Evolutionary conservation across 1,284 basidiomycete genomes (phyloP), one percentile per base, ranked within the genome.

Genomic region (Takashimella koratensis): DNA sequence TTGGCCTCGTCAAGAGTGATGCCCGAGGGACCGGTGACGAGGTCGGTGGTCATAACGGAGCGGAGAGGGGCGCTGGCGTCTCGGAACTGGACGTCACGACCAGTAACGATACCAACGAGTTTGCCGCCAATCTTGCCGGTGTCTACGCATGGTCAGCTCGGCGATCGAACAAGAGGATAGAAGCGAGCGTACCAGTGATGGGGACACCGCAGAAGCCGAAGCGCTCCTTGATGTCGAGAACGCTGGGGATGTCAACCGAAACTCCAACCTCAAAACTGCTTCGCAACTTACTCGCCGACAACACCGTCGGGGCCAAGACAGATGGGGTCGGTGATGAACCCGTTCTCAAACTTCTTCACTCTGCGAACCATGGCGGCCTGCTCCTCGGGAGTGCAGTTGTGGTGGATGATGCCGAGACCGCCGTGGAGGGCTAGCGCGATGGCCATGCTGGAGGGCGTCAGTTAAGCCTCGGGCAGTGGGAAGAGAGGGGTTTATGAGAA

Each of bases 331-430:
- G 90, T 85, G 76, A 98, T 99, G 80, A 98, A 98, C 8, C 96
- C 96, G 74, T 98, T 98, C 78, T 98, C 94, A 75, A 92, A 92
- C 71, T 94, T 89, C 79, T 99, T 99, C 52, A 98, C 95, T 57
- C 90, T 89, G 63, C 92, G 86, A 63, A 98, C 92, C 91, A 98
- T 98, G 47, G 86, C 85, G 4, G 95, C 96, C 79, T 99, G 96
- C 20, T 86, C 84, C 58, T 85, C 84, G 1, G 94, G 71, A 5
- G 89, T 75, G 77, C 97, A 92, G 77, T 98, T 99, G 79, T 98
- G 93, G 78, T 99, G 95, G 69, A 98, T 98, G 68, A 98, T 91
- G 79, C 96, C 95, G 65, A 99, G 88, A 55, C 95, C 96, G 52
- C 96, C 95, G 62, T 96, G 83, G 56, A 96, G 85, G 65, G 93